Base-by-base conservation (phyloP, 352 stramenopile genomes). In the Thalassiosira ordinaria region DNA sequence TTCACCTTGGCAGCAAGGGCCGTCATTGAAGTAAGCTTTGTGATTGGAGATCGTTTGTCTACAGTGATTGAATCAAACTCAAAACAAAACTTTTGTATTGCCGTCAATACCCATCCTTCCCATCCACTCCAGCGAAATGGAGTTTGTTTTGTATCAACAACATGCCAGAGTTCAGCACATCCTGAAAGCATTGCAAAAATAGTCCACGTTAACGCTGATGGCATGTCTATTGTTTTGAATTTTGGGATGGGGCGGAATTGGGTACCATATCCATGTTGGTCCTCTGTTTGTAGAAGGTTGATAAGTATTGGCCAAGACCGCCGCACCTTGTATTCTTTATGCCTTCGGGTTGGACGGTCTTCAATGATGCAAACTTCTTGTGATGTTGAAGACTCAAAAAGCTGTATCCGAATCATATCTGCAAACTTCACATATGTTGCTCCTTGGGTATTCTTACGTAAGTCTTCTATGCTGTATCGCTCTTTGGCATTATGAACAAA, bases 291-390 rank as follows among this genome's bases (percentile, higher is more conserved):
- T 11, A 51, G 31, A 31, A 31, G 16, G 5, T 26, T 51, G 5
- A 64, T 64, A 24, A 33, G 35, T 6, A 5, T 18, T 51, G 29
- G 5, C 56, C 56, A 64, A 0, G 56, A 46, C 14, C 29, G 29
- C 29, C 56, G 14, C 31, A 51, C 39, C 5, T 35, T 37, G 31
- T 2, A 6, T 14, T 35, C 1, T 59, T 13, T 13, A 41, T 65
- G 8, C 5, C 18, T 56, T 41, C 16, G 9, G 6, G 7, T 66
- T 44, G 57, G 59, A 31, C 35, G 33, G 44, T 68, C 9, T 16
- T 68, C 9, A 16, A 68, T 53, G 35, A 68, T 11, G 31, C 59
- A 68, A 68, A 68, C 16, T 29, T 68, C 11, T n/a, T 68, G 59
- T 16, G 2, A 11, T 26, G 29, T 31, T 35, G 59, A 68, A 7